A percentile compares a stretch with the other conserved stretches of the same genome.
Evolutionary conservation across 2,329 filamentous ascomycete species (phyloP).

Genomic region (Fusarium lyarnte): DNA sequence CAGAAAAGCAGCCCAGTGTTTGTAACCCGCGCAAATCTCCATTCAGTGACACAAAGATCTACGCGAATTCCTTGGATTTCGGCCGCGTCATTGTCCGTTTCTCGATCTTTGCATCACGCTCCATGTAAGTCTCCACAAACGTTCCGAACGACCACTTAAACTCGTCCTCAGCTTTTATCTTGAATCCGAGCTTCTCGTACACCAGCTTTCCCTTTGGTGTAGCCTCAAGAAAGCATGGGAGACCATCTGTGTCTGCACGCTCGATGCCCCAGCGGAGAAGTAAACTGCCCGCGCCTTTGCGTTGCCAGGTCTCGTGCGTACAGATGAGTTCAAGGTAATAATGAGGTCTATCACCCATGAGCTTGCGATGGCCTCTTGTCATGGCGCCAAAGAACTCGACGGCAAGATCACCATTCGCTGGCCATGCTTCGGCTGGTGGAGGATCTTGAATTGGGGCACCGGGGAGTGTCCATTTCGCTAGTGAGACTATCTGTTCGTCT

Average conservation of each 20-base stretch:
- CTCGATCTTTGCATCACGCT: conserved; percentile 38
- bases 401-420: conserved; percentile 52
- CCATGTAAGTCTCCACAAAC: conserved; percentile 51
- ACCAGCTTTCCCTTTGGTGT: conserved; percentile 57
- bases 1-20: neutral
- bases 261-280: conserved; percentile 60
- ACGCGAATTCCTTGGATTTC: conserved; percentile 11
- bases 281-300: conserved; percentile 55
- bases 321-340: conserved; percentile 61
- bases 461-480: conserved; percentile 58
- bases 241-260: conserved; percentile 54
- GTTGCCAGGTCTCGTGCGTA: conserved; percentile 54
- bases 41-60: conserved; percentile 24
- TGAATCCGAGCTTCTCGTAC: conserved; percentile 61
- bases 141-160: conserved; percentile 47
- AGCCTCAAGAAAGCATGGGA: conserved; percentile 61
- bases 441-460: conserved; percentile 37
- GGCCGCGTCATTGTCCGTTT: conserved; percentile 15
- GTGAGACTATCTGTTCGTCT: conserved; percentile 51
- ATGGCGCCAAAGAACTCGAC: conserved; percentile 54
- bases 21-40: neutral
- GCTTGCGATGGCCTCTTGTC: conserved; percentile 46
- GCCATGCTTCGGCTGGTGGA: conserved; percentile 49
- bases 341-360: conserved; percentile 56
- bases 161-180: conserved; percentile 48